phyloP scores from a whole-genome alignment of 2,329 filamentous ascomycete species.

The Leptographium procerum region DNA sequence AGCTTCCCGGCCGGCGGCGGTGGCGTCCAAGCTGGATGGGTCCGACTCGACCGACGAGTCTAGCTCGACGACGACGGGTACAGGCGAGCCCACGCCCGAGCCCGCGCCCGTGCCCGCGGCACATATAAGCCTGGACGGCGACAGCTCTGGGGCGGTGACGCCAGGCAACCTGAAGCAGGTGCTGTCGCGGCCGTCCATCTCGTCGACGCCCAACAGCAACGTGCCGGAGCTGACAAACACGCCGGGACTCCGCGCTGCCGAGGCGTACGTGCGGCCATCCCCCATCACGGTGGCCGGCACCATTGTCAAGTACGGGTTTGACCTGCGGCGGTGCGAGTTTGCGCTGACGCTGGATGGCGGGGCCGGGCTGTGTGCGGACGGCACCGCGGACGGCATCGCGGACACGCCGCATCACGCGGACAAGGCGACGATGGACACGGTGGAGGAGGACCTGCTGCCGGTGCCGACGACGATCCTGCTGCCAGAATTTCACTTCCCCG shows the following conservation, averaged over 20 bases:
- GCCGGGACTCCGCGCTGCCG: constrained; percentile 75
- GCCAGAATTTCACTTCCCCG: constrained; percentile 86
- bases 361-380: constrained; percentile 1
- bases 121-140: constrained; percentile 19
- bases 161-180: constrained; percentile 66
- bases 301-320: constrained; percentile 64
- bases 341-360: constrained; percentile 51
- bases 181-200: constrained; percentile 56
- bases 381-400: neutral
- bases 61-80: neutral
- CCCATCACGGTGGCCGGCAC: constrained; percentile 65
- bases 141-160: constrained; percentile 43
- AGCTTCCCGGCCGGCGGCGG: constrained; percentile 25
- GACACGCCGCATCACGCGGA: neutral
- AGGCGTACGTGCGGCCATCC: constrained; percentile 82
- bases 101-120: neutral
- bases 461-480: constrained; percentile 71
- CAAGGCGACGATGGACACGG: neutral
- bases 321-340: constrained; percentile 69
- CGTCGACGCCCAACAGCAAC: constrained; percentile 37
- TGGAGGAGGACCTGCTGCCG: neutral
- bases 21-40: neutral
- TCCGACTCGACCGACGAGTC: neutral
- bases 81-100: constrained; percentile 14
- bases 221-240: constrained; percentile 41